Conservation (phyloP, 371 early-diverging fungal genomes). For the Blyttiomyces sp. region DNA sequence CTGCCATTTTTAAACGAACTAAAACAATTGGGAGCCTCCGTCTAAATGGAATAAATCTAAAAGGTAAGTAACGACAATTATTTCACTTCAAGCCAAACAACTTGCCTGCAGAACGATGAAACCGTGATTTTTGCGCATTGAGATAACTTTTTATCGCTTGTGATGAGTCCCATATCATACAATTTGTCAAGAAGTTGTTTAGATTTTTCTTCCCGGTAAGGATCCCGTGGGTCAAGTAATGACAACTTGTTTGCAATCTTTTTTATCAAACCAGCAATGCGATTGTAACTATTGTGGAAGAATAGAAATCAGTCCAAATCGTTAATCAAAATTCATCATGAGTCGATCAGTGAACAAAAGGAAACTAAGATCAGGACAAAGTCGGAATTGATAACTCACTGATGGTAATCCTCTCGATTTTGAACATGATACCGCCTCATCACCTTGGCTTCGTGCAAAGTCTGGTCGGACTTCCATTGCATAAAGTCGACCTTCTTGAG, state of each 20-base stretch:
- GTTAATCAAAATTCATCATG: too few relatives aligned
- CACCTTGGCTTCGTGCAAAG: slow-evolving; percentile 85
- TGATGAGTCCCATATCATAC: slow-evolving; percentile 89
- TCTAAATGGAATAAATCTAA: slow-evolving; percentile 27
- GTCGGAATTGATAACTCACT: too few relatives aligned
- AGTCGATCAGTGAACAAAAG: too few relatives aligned
- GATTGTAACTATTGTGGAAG: slow-evolving; percentile 72
- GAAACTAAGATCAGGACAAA: too few relatives aligned
- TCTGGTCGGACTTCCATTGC: slow-evolving; percentile 94
- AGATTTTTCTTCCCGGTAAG: slow-evolving; percentile 74
- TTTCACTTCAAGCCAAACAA: not conserved
- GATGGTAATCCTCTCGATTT: slow-evolving; percentile 94
- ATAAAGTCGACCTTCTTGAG: slow-evolving; percentile 98
- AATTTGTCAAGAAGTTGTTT: slow-evolving; percentile 85
- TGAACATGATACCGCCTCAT: slow-evolving; percentile 89
- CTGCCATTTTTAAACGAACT: slow-evolving; percentile 94
- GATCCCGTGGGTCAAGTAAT: slow-evolving; percentile 86
- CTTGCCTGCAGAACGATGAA: slow-evolving; percentile 78
- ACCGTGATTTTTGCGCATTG: slow-evolving; percentile 90
- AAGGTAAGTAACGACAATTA: not conserved
- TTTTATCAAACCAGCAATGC: slow-evolving; percentile 83
- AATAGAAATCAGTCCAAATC: too few relatives aligned
- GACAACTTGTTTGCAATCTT: slow-evolving; percentile 87
- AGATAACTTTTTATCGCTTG: slow-evolving; percentile 78
- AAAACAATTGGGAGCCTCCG: slow-evolving; percentile 93